Evolutionary conservation across 192 early-diverging fungal species (phyloP).

Genomic region (Entomortierella parvispora): DNA sequence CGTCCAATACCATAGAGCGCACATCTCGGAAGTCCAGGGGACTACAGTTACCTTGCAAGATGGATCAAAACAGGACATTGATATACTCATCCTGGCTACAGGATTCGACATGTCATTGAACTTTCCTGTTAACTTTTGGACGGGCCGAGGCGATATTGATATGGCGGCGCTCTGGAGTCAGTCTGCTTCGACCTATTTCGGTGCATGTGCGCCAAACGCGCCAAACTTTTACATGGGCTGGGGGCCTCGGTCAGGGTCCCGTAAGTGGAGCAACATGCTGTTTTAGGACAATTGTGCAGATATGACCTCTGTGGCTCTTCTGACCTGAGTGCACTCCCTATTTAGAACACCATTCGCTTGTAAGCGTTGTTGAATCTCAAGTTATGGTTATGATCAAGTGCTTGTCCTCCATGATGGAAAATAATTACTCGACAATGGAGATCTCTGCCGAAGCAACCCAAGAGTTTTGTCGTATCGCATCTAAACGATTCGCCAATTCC

Average conservation of each 20-base stretch:
- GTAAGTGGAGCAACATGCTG: constrained; percentile 6
- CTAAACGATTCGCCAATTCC: neutral
- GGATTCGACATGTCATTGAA: neutral
- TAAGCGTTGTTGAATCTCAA: constrained; percentile 1
- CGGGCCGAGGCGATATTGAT: constrained; percentile 4
- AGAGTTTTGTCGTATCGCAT: neutral
- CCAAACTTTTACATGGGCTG: constrained; percentile 15
- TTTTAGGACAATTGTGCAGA: too few relatives aligned
- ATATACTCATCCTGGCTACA: constrained; percentile 16
- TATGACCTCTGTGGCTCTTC: neutral
- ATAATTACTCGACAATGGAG: constrained; percentile 10
- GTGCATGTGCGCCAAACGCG: constrained; percentile 1
- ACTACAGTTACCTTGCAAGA: constrained; percentile 3
- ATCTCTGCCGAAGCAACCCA: constrained; percentile 1
- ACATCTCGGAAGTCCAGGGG: neutral
- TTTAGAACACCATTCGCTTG: constrained; percentile 10
- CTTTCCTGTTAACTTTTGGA: constrained; percentile 3
- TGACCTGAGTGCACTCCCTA: too few relatives aligned
- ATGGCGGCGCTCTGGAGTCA: neutral
- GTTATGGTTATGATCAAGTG: constrained; percentile 26
- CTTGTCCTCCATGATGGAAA: constrained; percentile 12
- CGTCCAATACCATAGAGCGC: constrained; percentile 8
- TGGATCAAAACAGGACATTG: constrained; percentile 1
- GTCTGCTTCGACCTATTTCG: constrained; percentile 5
- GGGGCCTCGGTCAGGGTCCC: constrained; percentile 10